Conservation (phyloP, 805 yeast species). For the Barnettozyma populi region DNA sequence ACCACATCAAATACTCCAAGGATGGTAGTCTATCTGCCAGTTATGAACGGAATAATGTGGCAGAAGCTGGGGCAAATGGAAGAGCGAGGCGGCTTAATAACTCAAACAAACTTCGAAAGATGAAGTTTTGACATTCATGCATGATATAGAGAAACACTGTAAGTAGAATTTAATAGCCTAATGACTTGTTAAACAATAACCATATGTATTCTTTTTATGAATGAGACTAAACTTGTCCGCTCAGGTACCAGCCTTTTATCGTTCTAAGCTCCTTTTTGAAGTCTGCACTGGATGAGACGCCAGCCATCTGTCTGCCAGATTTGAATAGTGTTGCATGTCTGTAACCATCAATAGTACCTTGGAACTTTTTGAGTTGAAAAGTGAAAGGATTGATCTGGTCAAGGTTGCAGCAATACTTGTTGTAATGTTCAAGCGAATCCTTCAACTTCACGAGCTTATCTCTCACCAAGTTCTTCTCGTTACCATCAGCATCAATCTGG, state of each 20-base stretch:
- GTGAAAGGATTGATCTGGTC: conserved; percentile 23
- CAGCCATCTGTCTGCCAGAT: conserved; percentile 20
- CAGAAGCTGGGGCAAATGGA: conserved; percentile 4
- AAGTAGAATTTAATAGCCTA: conserved; percentile 4
- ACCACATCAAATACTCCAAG: conserved; percentile 6
- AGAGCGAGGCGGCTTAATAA: conserved; percentile 12
- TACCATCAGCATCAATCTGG: conserved; percentile 4
- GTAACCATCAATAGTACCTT: conserved; percentile 22
- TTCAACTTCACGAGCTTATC: conserved; percentile 28
- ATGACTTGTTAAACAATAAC: neutral
- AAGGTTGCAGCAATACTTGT: conserved; percentile 14
- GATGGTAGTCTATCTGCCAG: conserved; percentile 1
- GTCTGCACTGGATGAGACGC: conserved; percentile 16
- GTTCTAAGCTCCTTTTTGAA: conserved; percentile 29
- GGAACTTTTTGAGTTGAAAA: conserved; percentile 27
- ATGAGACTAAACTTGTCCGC: conserved; percentile 28
- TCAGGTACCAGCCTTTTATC: conserved; percentile 37
- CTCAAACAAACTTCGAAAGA: conserved; percentile 8
- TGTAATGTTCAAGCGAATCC: conserved; percentile 26
- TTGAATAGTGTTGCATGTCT: conserved; percentile 18
- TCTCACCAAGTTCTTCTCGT: conserved; percentile 10
- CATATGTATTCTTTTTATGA: too few relatives aligned
- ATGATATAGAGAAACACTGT: conserved; percentile 3
- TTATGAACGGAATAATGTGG: conserved; percentile 1
- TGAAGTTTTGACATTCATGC: conserved; percentile 7